Percentiles rank a stretch among this genome's conserved stretches.
Evolutionary conservation across 2,329 filamentous ascomycete species (phyloP).

Genomic region (Cercospora zeina): DNA sequence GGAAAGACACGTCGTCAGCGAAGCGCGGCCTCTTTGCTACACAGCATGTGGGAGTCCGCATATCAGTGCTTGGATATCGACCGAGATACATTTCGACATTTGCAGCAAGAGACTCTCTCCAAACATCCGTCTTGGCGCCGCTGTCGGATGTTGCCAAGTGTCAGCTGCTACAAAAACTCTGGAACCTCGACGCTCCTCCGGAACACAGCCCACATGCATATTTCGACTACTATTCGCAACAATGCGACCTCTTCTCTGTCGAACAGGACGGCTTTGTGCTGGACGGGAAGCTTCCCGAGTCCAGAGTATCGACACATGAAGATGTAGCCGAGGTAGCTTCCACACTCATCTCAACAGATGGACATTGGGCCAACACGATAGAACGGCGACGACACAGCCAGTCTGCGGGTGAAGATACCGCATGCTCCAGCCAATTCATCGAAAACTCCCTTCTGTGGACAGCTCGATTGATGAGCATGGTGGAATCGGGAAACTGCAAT

Average conservation of each 20-base stretch:
- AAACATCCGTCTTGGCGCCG: too few relatives aligned
- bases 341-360: neutral
- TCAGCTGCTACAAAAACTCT: slow-evolving; percentile 9
- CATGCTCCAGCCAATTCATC: neutral
- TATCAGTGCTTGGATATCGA: too few relatives aligned
- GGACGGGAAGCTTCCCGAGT: neutral
- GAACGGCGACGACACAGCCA: neutral
- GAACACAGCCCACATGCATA: slow-evolving; percentile 6
- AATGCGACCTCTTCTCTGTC: slow-evolving; percentile 19
- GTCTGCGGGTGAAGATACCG: neutral
- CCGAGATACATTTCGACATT: too few relatives aligned
- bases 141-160: neutral
- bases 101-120: too few relatives aligned
- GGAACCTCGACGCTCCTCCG: neutral
- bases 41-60: too few relatives aligned
- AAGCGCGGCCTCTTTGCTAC: too few relatives aligned
- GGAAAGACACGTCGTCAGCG: too few relatives aligned
- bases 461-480: slow-evolving; percentile 11
- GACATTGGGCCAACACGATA: neutral
- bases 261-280: slow-evolving; percentile 1
- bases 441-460: slow-evolving; percentile 11
- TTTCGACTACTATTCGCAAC: slow-evolving; percentile 17
- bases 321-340: slow-evolving; percentile 13
- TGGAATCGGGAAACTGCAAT: slow-evolving; percentile 11
- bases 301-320: slow-evolving; percentile 8